A percentile compares a stretch with the other conserved stretches of the same genome.
phyloP scores from a whole-genome alignment of 768 basidiomycete species.

The Lyophyllum shimeji region DNA sequence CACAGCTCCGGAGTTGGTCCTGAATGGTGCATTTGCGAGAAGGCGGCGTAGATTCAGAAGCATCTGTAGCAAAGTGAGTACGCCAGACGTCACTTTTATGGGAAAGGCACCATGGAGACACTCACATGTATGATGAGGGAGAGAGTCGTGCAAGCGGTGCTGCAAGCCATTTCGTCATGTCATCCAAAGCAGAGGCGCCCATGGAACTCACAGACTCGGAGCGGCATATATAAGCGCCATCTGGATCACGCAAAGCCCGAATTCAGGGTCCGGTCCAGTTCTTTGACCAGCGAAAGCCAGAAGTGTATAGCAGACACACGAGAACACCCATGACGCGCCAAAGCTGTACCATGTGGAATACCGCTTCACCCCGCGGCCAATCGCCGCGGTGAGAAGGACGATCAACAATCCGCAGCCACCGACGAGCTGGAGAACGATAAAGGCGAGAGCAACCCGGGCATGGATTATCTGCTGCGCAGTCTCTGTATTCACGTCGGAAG shows the following conservation, averaged over 20 bases:
- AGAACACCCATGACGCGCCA: conserved; percentile 28
- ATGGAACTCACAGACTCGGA: conserved; percentile 26
- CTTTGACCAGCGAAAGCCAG: conserved; percentile 31
- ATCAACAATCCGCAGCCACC: conserved; percentile 23
- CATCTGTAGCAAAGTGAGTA: conserved; percentile 18
- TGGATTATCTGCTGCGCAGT: conserved; percentile 2
- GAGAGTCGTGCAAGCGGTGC: conserved; percentile 28
- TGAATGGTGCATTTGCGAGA: conserved; percentile 14
- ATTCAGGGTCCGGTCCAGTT: conserved; percentile 20
- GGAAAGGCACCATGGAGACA: not conserved
- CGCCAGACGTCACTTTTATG: not conserved
- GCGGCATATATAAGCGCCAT: conserved; percentile 31
- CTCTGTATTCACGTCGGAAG: not conserved
- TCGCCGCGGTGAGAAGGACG: conserved; percentile 25
- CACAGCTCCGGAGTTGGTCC: conserved; percentile 17
- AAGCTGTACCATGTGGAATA: conserved; percentile 35
- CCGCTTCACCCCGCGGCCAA: conserved; percentile 26
- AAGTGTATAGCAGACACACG: conserved; percentile 29
- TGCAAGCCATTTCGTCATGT: not conserved
- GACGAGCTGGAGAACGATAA: conserved; percentile 27
- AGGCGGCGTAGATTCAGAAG: conserved; percentile 25
- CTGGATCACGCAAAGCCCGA: conserved; percentile 26
- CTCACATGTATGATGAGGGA: conserved; percentile 27
- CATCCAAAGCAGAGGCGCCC: not conserved
- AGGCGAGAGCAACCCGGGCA: conserved; percentile 22